Conservation (phyloP, 2,329 filamentous ascomycete species). For the Botryotinia calthae region DNA sequence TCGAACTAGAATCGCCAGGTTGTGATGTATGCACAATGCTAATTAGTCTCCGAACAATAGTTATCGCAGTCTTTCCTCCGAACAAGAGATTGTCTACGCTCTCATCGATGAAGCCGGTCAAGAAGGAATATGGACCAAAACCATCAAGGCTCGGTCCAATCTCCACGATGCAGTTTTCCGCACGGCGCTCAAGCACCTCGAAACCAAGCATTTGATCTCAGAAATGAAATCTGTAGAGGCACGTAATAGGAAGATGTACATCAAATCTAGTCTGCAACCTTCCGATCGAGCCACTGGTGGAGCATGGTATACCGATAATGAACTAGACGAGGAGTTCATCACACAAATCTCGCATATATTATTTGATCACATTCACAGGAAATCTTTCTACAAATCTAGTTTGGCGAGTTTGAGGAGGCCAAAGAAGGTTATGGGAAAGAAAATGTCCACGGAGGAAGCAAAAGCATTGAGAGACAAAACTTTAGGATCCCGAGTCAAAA, state of each 20-base stretch:
- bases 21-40: not conserved
- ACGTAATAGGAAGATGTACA: slow-evolving; percentile 92
- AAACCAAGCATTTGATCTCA: slow-evolving; percentile 78
- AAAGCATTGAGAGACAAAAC: slow-evolving; percentile 34
- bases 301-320: slow-evolving; percentile 89
- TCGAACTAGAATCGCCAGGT: not conserved
- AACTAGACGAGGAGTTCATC: slow-evolving; percentile 86
- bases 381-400: slow-evolving; percentile 63
- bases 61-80: slow-evolving; percentile 64
- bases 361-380: slow-evolving; percentile 67
- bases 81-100: slow-evolving; percentile 80
- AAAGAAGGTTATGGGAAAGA: slow-evolving; percentile 51
- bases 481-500: slow-evolving; percentile 24
- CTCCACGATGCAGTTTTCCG: slow-evolving; percentile 82
- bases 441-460: slow-evolving; percentile 46
- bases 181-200: slow-evolving; percentile 78
- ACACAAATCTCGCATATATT: slow-evolving; percentile 70
- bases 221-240: slow-evolving; percentile 90
- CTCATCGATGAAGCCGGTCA: slow-evolving; percentile 82
- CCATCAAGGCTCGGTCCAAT: slow-evolving; percentile 74
- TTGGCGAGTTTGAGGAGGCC: slow-evolving; percentile 46
- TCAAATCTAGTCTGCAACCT: slow-evolving; percentile 79
- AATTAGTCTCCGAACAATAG: slow-evolving; percentile 39
- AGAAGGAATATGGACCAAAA: slow-evolving; percentile 88
- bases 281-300: slow-evolving; percentile 90